A percentile compares a stretch with the other conserved stretches of the same genome.
These are phyloP conservation scores for Dendrocalamus sinicus DNA, from an alignment of 176 grass and related monocot genomes.

Conservation along the genomic window DNA sequence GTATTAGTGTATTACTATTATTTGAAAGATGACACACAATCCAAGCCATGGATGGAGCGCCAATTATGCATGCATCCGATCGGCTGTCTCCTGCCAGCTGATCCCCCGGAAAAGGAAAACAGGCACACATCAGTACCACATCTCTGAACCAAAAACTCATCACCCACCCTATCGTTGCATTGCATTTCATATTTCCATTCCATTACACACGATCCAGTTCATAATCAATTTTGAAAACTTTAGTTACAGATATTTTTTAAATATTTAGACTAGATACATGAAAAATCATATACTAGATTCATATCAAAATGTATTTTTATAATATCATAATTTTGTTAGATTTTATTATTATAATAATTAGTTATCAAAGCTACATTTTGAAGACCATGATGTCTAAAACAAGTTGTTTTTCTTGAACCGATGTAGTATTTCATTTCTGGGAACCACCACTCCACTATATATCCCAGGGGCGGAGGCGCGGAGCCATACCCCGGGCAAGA, in stretches of 20 bases:
- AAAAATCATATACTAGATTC: too few species aligned
- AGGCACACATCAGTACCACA: conserved; percentile 2
- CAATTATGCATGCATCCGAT: conserved; percentile 42
- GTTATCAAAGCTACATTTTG: background rate
- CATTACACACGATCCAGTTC: background rate
- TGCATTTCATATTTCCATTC: background rate
- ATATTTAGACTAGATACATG: too few species aligned
- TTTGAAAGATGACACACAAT: background rate
- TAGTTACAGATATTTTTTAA: background rate
- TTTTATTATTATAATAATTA: too few species aligned
- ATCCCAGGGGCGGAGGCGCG: too few species aligned
- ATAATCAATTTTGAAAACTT: too few species aligned
- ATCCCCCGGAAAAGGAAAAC: conserved; percentile 4
- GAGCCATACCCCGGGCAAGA: too few species aligned
- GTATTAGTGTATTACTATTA: too few species aligned
- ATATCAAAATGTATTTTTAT: too few species aligned
- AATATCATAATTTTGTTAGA: too few species aligned
- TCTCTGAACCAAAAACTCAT: background rate
- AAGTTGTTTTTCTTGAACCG: too few species aligned
- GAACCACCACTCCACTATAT: conserved; percentile 16
- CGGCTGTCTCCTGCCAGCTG: conserved; percentile 31
- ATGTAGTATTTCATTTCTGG: background rate
- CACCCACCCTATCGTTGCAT: conserved; percentile 38
- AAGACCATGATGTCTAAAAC: too few species aligned
- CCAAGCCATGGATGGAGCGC: conserved; percentile 19